These are phyloP conservation scores for Boletales sp. DNA, from an alignment of 768 basidiomycete genomes.

Conservation along the genomic window DNA sequence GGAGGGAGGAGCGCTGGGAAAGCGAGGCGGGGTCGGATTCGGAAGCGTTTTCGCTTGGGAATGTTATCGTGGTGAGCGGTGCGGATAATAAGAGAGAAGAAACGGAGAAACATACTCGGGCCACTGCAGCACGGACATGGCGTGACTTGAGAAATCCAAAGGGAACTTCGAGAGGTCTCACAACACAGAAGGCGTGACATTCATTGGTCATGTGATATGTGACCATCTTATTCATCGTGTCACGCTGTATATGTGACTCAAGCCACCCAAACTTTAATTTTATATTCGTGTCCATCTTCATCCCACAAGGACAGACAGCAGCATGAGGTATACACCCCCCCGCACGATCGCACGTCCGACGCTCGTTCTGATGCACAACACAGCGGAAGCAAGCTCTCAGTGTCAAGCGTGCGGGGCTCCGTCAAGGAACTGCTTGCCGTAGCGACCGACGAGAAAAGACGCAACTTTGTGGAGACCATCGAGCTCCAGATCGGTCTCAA, in stretches of 20 bases:
- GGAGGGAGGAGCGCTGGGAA: constrained; percentile 27
- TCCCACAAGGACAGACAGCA: constrained; percentile 17
- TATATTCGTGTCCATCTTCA: constrained; percentile 15
- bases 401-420: constrained; percentile 99
- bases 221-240: constrained; percentile 25
- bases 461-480: constrained; percentile 94
- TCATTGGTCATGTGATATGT: not conserved
- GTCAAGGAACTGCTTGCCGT: constrained; percentile 86
- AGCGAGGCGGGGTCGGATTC: constrained; percentile 27
- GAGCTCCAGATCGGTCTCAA: constrained; percentile 96
- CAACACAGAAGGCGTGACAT: constrained; percentile 15
- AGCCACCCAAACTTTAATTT: constrained; percentile 32
- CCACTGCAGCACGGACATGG: too few relatives aligned
- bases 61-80: too few relatives aligned
- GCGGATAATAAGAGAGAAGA: too few relatives aligned
- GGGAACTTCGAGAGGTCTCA: too few relatives aligned
- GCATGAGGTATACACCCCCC: constrained; percentile 29
- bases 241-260: constrained; percentile 32
- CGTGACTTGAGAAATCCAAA: too few relatives aligned
- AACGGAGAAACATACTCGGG: too few relatives aligned
- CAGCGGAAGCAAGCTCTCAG: constrained; percentile 81
- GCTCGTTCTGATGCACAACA: not conserved
- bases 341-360: constrained; percentile 1
- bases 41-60: constrained; percentile 14
- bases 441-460: constrained; percentile 82